Base-by-base conservation (phyloP, 2,329 filamentous ascomycete genomes). In the Fusarium piperis region DNA sequence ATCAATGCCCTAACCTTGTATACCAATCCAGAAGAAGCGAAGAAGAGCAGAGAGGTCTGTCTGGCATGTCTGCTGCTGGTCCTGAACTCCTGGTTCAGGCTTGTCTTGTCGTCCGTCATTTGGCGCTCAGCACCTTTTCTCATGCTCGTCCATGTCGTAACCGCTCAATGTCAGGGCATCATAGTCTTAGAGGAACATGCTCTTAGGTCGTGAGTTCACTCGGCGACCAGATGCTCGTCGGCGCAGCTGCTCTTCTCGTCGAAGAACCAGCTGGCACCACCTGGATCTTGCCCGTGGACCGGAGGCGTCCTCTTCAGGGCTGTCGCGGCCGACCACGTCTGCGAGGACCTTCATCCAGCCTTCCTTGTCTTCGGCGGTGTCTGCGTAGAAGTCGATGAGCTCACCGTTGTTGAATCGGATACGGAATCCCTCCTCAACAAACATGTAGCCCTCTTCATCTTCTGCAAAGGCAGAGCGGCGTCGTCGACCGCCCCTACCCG, bases 361-460 rank as follows among this genome's bases (percentile, higher is more conserved):
- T 51, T 97, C 94, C 83, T 98, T 99, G 78, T 96, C 92, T 39
- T 89, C 89, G 2, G 91, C 89, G 33, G 90, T 95, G 81, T 98
- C 95, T 78, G 95, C 96, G 79, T 99, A 98, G 81, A 98, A 98
- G 85, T 98, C 95, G 79, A 99, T 99, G 71, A 97, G 91, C 83
- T 99, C 96, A 68, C 96, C 96, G 78, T 99, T 99, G 80, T 94
- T 97, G 83, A 99, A 99, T 64, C 95, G 94, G 80, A 99, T 97
- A 41, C 96, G 94, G 91, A 99, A 99, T 3, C 96, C 96, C 80
- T 99, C 96, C 81, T 99, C 96, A 59, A 99, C 95, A 80, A 99
- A 99, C 93, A 98, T 97, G 85, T 99, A 99, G 44, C 96, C 96
- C 80, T 99, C 96, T 83, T 99, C 96, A 73, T 99, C 96, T 81